Base-by-base conservation (phyloP, 495 filamentous ascomycete species). In the Talaromyces trachyspermus region DNA sequence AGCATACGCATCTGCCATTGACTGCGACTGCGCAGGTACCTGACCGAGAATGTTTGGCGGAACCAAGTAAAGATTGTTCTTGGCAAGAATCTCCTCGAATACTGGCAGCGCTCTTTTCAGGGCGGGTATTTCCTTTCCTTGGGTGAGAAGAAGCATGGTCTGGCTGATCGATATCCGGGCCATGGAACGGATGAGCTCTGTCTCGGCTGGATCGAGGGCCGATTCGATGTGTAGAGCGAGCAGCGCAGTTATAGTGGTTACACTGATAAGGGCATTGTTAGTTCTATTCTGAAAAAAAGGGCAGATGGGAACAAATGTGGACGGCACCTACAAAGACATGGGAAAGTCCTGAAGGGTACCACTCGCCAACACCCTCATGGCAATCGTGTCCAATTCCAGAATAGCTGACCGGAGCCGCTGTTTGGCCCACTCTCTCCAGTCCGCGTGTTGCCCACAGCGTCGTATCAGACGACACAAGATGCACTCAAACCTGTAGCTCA, bases 101-200 rank as follows among this genome's bases (percentile, higher is more conserved):
- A 30, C 12, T 6, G 27, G 27, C 27, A 44, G 5, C 19, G 1
- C 20, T 12, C 20, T 41, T 42, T 48, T 43, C 36, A 50, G 22
- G 37, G 38, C 32, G 35, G 36, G 41, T 11, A 46, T 43, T 32
- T 22, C 19, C 40, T 56, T 64, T 65, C 64, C 65, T 43, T 66
- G 65, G 42, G 58, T 61, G 27, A 30, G 27, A 12, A 30, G 27
- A 30, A 30, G 27, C 27, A 30, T 30, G 12, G 40, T 43, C 22
- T 43, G 40, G 40, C 40, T 43, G 40, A 43, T 43, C 6, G 40
- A 51, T 47, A 51, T 51, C 30, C 49, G 49, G 46, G 49, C 49
- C 49, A 51, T 51, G 49, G 49, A 51, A 51, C 49, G 49, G 49
- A 47, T 43, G 29, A 51, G 42, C 32, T 51, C 49, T 38, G 49